Evolutionary conservation across 2,329 filamentous ascomycete genomes (phyloP), one percentile per base, ranked within the genome.

Genomic region (Ustulina deusta): DNA sequence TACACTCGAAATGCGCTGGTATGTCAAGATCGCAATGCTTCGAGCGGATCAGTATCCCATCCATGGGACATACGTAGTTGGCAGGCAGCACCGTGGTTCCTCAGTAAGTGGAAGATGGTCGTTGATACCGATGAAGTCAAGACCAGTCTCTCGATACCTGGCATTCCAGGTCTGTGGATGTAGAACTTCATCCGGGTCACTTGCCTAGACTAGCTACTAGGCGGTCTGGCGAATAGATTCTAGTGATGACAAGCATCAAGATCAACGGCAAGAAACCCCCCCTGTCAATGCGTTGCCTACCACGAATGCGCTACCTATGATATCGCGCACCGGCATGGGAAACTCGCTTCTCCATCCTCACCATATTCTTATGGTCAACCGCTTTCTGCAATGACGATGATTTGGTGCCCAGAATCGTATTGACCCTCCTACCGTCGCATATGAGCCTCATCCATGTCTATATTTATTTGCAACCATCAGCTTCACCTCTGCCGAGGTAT

Each of bases 11-110:
- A 75, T 57, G 79, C 77, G 2, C 46, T 79, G 61, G 58, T 74
- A 7, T 77, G 71, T 54, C 73, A 65, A 17, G 38, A 62, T 11
- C 38, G 55, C 36, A 10, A 42, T 56, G 55, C 64, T 2, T 63
- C 65, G 9, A 68, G 54, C 13, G 58, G 32, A 32, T 34, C 32
- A 0, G 27, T 27, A n/a, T 62, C 62, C 9, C 75, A 78, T 29
- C 77, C 80, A 1, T 82, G 79, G 79, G 80, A 82, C 36, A 40
- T 34, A 66, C 38, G 59, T 6, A 63, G 64, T 44, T 74, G 72
- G 72, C 73, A 68, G 69, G 73, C 22, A 63, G 73, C 25, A 63
- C 67, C 64, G 25, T 65, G 66, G 68, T 69, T 73, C 65, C 71
- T 72, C 65, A 56, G 42, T 11, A 66, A 71, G 40, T 71, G 66